Evolutionary conservation across 495 filamentous ascomycete genomes (phyloP).

Genomic region (Tuber melanosporum): DNA sequence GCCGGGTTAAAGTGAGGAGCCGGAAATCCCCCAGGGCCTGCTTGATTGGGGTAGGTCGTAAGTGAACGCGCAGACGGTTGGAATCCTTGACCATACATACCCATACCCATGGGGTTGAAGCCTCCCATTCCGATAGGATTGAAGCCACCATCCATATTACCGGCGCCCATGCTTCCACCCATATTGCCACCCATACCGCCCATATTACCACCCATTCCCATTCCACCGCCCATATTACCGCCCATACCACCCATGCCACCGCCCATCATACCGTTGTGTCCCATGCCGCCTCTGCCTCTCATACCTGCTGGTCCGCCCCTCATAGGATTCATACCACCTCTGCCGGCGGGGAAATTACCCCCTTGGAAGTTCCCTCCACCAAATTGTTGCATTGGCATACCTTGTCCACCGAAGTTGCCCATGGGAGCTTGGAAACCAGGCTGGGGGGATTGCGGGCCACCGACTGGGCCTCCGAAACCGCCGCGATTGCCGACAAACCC

Average conservation of each 20-base stretch:
- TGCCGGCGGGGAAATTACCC: constrained; percentile 47
- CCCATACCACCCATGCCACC: constrained; percentile 54
- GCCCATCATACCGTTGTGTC: constrained; percentile 48
- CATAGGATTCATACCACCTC: constrained; percentile 42
- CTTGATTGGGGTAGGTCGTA: constrained; percentile 33
- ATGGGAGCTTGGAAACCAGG: constrained; percentile 51
- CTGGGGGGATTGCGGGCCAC: constrained; percentile 44
- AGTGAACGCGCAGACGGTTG: constrained; percentile 39
- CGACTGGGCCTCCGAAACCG: constrained; percentile 47
- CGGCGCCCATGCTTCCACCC: constrained; percentile 54
- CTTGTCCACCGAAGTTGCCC: constrained; percentile 52
- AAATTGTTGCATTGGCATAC: constrained; percentile 56
- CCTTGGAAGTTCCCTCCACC: constrained; percentile 53
- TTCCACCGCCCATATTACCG: constrained; percentile 60
- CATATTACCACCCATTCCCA: constrained; percentile 54
- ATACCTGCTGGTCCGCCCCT: constrained; percentile 46
- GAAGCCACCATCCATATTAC: constrained; percentile 51
- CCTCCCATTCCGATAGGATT: constrained; percentile 43
- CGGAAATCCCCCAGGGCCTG: constrained; percentile 40
- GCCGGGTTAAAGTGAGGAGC: constrained; percentile 67
- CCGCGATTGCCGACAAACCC: constrained; percentile 52
- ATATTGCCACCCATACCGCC: constrained; percentile 42
- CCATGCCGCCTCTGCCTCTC: constrained; percentile 64
- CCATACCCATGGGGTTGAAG: constrained; percentile 41
- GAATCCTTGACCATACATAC: constrained; percentile 38